Conservation (phyloP, 352 stramenopile genomes). For the Blastocystis sp. region DNA sequence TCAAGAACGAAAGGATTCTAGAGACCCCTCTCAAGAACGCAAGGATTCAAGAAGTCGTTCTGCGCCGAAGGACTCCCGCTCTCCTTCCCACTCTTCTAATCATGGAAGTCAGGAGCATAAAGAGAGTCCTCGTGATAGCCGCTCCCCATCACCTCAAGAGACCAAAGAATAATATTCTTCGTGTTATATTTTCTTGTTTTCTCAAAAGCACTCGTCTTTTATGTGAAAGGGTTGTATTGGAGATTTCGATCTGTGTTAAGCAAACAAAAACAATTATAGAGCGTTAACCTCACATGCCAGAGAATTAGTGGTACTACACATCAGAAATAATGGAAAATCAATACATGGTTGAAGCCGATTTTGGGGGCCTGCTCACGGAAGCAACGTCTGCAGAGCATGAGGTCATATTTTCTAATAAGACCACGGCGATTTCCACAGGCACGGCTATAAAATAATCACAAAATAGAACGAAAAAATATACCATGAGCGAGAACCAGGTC, state of each 20-base stretch:
- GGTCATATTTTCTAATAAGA: constrained; percentile 89
- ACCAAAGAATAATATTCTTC: background rate
- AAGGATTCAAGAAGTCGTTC: background rate
- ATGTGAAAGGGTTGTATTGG: no score
- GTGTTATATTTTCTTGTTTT: background rate
- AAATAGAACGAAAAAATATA: constrained; percentile 47
- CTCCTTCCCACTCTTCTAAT: background rate
- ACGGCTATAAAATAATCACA: constrained; percentile 67
- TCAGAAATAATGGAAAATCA: background rate
- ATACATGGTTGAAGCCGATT: constrained; percentile 78
- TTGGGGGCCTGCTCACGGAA: constrained; percentile 86
- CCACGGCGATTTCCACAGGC: constrained; percentile 81
- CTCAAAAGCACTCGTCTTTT: background rate
- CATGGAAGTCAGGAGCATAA: background rate
- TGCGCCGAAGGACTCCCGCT: background rate
- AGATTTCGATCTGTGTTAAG: background rate
- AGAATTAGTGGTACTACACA: constrained; percentile 49
- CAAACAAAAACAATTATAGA: background rate
- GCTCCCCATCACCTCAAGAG: background rate
- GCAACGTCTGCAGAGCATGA: constrained; percentile 91
- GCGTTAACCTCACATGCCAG: background rate
- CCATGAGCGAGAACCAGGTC: constrained; percentile 64
- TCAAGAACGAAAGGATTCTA: background rate
- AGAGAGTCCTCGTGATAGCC: background rate
- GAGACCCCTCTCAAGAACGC: background rate